Percentiles rank a stretch among this genome's conserved stretches.
phyloP scores from a whole-genome alignment of 257 asterid species.

The Buddleja alternifolia region DNA sequence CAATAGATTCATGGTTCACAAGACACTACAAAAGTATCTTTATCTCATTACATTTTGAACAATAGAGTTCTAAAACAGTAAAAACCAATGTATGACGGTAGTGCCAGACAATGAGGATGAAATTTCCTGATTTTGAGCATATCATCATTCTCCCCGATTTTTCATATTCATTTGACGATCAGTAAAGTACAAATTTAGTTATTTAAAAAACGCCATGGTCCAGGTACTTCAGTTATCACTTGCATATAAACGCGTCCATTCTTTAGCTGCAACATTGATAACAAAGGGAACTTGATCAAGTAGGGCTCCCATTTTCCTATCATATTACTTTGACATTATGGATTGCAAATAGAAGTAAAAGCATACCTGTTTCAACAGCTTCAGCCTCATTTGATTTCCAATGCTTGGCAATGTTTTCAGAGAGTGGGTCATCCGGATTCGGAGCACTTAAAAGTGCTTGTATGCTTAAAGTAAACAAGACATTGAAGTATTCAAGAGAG shows the following conservation, averaged over 20 bases:
- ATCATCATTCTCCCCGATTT: constrained; percentile 31
- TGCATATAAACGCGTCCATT: constrained; percentile 90
- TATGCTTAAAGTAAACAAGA: constrained; percentile 54
- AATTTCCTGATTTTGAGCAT: constrained; percentile 34
- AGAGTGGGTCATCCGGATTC: constrained; percentile 96
- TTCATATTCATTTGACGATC: constrained; percentile 31
- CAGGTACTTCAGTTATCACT: constrained; percentile 63
- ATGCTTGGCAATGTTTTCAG: constrained; percentile 98
- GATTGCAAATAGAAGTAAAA: not conserved
- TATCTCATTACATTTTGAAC: constrained; percentile 35
- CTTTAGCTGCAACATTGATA: constrained; percentile 50
- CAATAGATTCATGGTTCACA: not conserved
- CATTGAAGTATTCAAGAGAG: not conserved
- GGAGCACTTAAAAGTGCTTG: constrained; percentile 99
- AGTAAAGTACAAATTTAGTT: constrained; percentile 40
- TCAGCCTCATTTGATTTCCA: constrained; percentile 97
- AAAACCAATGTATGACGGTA: not conserved
- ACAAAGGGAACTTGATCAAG: not conserved
- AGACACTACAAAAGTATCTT: not conserved
- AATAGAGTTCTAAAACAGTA: too few species aligned
- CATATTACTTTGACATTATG: too few species aligned
- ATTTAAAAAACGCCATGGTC: constrained; percentile 21
- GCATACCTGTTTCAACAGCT: constrained; percentile 96
- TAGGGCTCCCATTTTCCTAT: too few species aligned
- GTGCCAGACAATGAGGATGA: constrained; percentile 20